Evolutionary conservation across 495 filamentous ascomycete genomes (phyloP), one percentile per base, ranked within the genome.

Genomic region (Halenospora varia): DNA sequence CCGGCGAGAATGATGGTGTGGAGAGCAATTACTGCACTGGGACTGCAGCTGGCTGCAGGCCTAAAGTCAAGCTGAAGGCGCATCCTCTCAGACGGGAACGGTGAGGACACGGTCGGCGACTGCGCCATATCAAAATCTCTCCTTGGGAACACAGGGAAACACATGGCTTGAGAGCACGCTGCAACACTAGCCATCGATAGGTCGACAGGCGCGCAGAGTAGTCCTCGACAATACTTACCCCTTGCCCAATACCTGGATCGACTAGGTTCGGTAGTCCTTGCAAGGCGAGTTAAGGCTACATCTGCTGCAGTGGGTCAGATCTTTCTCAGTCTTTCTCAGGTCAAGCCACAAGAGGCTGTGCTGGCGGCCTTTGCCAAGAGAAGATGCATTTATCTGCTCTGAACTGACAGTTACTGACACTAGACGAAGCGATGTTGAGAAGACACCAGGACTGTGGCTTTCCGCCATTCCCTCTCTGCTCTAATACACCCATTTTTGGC

Each of bases 311-410:
- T 35, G 9, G 52, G 25, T 59, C 51, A 56, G 56, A 56, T 39
- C 46, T 23, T 29, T 11, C 19, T 9, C 41, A 19, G 17, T 55
- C 15, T 17, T 56, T 25, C 2, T 64, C 58, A 57, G 48, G 58
- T 61, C 50, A 57, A 58, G 57, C 62, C 57, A 61, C 57, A 52
- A 25, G 29, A 57, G 58, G 57, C 62, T 64, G 62, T 60, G 58
- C 49, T 20, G 10, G 46, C 19, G 35, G 24, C 19, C 35, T 9
- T 15, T 8, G 35, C 15, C 35, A 15, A 40, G 15, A 8, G 35
- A 40, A 8, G 35, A 40, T 15, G 35, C n/a, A 15, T 40, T 40
- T 40, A 40, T 15, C 35, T 40, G n/a, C n/a, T n/a, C n/a, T n/a
- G n/a, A n/a, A n/a, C n/a, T n/a, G n/a, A n/a, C n/a, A n/a, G n/a